Conservation (phyloP, 139 green algal genomes). For the Chlorella vulgaris region DNA sequence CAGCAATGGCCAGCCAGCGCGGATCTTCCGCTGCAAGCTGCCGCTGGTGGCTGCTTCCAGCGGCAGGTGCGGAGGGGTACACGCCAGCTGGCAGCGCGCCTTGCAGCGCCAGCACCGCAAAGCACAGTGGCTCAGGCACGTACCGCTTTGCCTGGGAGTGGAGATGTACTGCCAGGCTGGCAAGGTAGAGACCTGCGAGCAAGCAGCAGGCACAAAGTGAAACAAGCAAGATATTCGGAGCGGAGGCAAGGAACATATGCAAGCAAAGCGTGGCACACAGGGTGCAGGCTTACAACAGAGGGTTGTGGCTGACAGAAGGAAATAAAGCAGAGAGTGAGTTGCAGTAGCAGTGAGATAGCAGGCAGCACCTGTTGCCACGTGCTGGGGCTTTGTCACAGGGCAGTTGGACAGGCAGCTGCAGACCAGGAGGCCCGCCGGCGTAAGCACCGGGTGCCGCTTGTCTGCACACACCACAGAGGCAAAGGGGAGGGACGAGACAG, state of each 20-base stretch:
- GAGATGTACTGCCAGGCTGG: conserved; percentile 49
- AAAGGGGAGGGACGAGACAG: not conserved
- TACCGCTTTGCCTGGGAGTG: conserved; percentile 54
- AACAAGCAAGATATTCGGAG: not conserved
- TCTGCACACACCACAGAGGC: conserved; percentile 49
- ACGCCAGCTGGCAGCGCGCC: not conserved
- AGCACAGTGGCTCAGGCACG: conserved; percentile 71
- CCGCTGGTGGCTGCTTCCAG: conserved; percentile 5
- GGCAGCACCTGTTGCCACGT: conserved; percentile 42
- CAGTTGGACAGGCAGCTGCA: conserved; percentile 58
- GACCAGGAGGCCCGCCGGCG: conserved; percentile 68
- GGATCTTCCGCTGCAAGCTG: not conserved
- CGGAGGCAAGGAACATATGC: no score
- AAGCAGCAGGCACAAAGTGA: not conserved
- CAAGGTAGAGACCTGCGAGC: conserved; percentile 42
- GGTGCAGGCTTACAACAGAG: no score
- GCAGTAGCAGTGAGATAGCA: not conserved
- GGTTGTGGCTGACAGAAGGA: no score
- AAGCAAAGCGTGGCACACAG: no score
- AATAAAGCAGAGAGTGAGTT: no score
- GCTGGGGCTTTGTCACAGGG: conserved; percentile 46
- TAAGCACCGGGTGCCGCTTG: conserved; percentile 83
- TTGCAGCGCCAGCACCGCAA: conserved; percentile 52
- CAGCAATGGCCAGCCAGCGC: conserved; percentile 15
- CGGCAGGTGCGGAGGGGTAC: not conserved